These are phyloP conservation scores for Boletus sp. DNA, from an alignment of 768 basidiomycete genomes.

Conservation along the genomic window DNA sequence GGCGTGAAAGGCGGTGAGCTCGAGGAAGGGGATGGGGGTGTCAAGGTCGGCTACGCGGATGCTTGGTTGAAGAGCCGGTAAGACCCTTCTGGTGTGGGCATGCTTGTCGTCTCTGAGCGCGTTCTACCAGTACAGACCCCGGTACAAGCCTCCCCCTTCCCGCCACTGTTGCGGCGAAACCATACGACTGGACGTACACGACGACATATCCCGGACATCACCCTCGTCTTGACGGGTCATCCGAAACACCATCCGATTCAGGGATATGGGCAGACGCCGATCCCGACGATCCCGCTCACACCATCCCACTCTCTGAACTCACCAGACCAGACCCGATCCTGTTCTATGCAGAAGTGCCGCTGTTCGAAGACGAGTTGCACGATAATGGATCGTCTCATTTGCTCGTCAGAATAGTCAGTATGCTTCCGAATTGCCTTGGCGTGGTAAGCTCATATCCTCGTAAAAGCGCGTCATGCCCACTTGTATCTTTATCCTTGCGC, in stretches of 20 bases:
- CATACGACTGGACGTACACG: slow-evolving; percentile 98
- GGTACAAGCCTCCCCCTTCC: slow-evolving; percentile 65
- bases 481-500: slow-evolving; percentile 84
- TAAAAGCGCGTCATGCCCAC: slow-evolving; percentile 93
- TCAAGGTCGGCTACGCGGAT: slow-evolving; percentile 93
- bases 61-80: slow-evolving; percentile 91
- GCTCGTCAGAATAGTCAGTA: slow-evolving; percentile 81
- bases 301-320: slow-evolving; percentile 81
- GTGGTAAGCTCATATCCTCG: neutral
- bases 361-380: slow-evolving; percentile 96
- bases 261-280: slow-evolving; percentile 54
- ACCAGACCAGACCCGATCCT: slow-evolving; percentile 91
- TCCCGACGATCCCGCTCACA: slow-evolving; percentile 50
- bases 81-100: neutral
- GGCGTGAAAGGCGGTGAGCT: slow-evolving; percentile 75
- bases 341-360: slow-evolving; percentile 94
- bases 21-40: slow-evolving; percentile 79
- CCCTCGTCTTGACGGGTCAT: slow-evolving; percentile 7
- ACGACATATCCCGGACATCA: slow-evolving; percentile 75
- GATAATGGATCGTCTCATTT: slow-evolving; percentile 91
- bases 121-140: slow-evolving; percentile 57
- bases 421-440: neutral
- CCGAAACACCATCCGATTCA: slow-evolving; percentile 19
- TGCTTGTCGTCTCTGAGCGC: slow-evolving; percentile 21
- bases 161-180: slow-evolving; percentile 70